Evolutionary conservation across 768 basidiomycete species (phyloP), one percentile per base, ranked within the genome.

Genomic region (Pleurotus ostreatus): DNA sequence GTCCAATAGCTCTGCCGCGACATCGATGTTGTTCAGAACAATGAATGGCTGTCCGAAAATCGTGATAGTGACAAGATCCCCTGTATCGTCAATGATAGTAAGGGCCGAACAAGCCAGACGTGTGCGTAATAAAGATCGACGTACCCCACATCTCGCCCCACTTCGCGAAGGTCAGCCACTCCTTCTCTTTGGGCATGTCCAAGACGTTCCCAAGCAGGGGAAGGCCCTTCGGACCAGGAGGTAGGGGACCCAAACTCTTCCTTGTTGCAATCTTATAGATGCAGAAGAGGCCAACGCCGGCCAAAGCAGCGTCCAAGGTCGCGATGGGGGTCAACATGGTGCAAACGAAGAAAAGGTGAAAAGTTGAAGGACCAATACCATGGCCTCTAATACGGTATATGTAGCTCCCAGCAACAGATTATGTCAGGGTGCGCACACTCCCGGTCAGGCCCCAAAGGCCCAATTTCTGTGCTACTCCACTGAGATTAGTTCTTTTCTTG

Each of bases 1-100:
- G 34, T 82, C 77, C 22, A 84, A 75, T 67, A 83, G 68, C 25
- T 81, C 77, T n/a, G 70, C 61, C 3, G 80, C 80, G 1, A 61
- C 55, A 22, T 74, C 62, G 5, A 58, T 61, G 0, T 70, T 73
- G 62, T 80, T 82, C 23, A 83, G 25, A 51, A 83, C 63, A 34
- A 82, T 45, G 40, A 79, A 71, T 43, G 71, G 71, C 55, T 81
- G 78, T 3, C 74, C 78, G 12, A 82, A 70, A 12, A 74, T 58
- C 25, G 66, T 70, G 0, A 60, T 58, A 39, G 72, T 72, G 0
- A 65, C 57, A 12, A 77, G 72, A 15, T 72, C 68, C 5, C 74
- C 74, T 75, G 25, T 4, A 41, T 22, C 26, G 18, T 43, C 6
- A 22, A 9, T 38, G 49, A 45, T 47, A 9, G 30, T 34, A 34